Base-by-base conservation (phyloP, 75 land plant species). In the Pseudotsuga menziesii region DNA sequence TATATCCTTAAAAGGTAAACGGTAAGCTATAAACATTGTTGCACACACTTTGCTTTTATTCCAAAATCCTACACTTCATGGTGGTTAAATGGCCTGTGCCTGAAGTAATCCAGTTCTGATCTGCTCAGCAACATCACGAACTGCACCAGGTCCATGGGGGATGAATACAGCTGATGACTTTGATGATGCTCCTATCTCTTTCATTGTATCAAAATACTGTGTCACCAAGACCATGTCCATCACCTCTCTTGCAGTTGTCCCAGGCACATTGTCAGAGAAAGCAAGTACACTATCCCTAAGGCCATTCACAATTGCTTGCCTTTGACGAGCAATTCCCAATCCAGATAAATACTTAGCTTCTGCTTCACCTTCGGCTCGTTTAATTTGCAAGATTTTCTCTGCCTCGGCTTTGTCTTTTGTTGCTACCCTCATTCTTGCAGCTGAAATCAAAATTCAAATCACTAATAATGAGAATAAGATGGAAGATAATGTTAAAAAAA, bases 361-460 rank as follows among this genome's bases (percentile, higher is more conserved):
- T 1, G 89, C 88, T 20, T 88, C 89, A 7, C 81, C 89, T 77
- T 88, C 89, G 2, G 89, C 89, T 71, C 89, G 62, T 72, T 88
- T 88, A 71, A 88, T 88, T 77, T 88, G 89, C 41, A 88, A 57
- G 26, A 88, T 86, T 76, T 88, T 88, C 81, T 88, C 90, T 13
- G 83, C 90, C 58, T 88, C 90, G 22, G 87, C 89, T 69, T 79
- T 89, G 69, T 86, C 89, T 5, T 72, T 58, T n/a, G 90, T 76
- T 60, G 89, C 90, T 12, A 83, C 57, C 73, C 89, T 83, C 84
- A 87, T 73, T 70, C 89, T 78, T 22, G 80, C 79, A 71, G 90
- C 90, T 88, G 86, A 23, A 78, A 27, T 82, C 11, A 48, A 48
- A 48, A 11, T 60, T 60, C 61, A 60, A 20, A 60, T 41, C 5